These are phyloP conservation scores for Pilobolus umbonatus DNA, from an alignment of 192 early-diverging fungal species.

Conservation along the genomic window DNA sequence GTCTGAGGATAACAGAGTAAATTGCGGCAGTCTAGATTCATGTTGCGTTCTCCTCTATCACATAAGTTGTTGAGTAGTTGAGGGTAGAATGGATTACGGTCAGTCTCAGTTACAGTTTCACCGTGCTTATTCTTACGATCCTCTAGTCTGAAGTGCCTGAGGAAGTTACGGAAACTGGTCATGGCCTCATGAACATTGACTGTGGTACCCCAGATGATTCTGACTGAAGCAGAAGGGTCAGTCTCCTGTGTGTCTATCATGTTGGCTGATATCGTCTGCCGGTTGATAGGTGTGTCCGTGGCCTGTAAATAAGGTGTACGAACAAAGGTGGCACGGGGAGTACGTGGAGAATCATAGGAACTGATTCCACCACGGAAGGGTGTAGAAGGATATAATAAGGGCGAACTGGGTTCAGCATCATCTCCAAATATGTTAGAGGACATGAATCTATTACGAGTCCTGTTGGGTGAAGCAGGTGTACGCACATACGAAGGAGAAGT, in stretches of 20 bases:
- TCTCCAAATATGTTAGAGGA: conserved; percentile 16
- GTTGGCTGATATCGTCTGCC: neutral
- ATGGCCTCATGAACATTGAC: conserved; percentile 85
- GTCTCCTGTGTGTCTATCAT: conserved; percentile 22
- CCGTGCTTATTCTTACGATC: conserved; percentile 43
- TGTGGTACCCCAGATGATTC: conserved; percentile 91
- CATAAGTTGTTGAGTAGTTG: conserved; percentile 56
- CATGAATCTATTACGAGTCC: conserved; percentile 15
- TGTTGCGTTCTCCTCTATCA: conserved; percentile 43
- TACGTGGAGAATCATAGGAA: conserved; percentile 15
- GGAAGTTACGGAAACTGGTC: conserved; percentile 73
- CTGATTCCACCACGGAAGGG: conserved; percentile 20
- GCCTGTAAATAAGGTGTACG: conserved; percentile 20
- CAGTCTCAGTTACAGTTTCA: conserved; percentile 32
- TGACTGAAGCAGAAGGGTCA: conserved; percentile 38
- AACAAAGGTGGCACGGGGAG: conserved; percentile 28
- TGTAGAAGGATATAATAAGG: conserved; percentile 27
- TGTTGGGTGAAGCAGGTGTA: conserved; percentile 23
- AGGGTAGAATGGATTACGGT: conserved; percentile 73
- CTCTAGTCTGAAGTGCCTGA: conserved; percentile 62
- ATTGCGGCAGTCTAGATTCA: conserved; percentile 91
- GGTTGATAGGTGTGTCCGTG: conserved; percentile 4
- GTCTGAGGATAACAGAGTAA: conserved; percentile 61
- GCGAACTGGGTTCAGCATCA: conserved; percentile 23
- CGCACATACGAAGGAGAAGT: conserved; percentile 18